Evolutionary conservation across 768 basidiomycete species (phyloP).

Genomic region (Lactarius pseudohatsudake): DNA sequence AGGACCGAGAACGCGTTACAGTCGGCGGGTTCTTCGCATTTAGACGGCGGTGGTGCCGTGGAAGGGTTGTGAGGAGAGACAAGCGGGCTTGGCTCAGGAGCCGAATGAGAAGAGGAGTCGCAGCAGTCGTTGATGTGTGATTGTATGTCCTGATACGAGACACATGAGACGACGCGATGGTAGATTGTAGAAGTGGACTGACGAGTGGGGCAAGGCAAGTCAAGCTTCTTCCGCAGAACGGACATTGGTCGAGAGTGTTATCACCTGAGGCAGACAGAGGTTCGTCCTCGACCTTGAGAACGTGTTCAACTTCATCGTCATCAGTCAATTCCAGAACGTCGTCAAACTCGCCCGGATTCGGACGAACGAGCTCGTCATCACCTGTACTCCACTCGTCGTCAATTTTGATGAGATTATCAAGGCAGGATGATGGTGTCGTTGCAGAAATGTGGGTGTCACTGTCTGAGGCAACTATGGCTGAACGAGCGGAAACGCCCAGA

Average conservation of each 20-base stretch:
- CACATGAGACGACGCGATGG: constrained; percentile 16
- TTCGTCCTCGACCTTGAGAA: constrained; percentile 32
- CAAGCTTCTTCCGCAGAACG: constrained; percentile 36
- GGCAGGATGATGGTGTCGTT: background rate
- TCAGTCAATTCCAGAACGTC: constrained; percentile 25
- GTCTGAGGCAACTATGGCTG: background rate
- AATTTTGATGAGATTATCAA: constrained; percentile 20
- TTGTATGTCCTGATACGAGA: constrained; percentile 44
- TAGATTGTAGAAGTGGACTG: constrained; percentile 23
- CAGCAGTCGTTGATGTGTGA: constrained; percentile 60
- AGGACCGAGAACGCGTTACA: constrained; percentile 72
- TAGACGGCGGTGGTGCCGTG: constrained; percentile 23
- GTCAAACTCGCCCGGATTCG: constrained; percentile 35
- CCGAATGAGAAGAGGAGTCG: constrained; percentile 35
- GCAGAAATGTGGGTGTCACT: background rate
- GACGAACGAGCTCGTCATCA: constrained; percentile 60
- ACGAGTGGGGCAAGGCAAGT: constrained; percentile 35
- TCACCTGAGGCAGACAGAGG: background rate
- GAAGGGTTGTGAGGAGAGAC: constrained; percentile 28
- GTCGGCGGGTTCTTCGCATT: constrained; percentile 20
- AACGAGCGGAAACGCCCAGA: background rate
- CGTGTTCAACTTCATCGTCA: constrained; percentile 35
- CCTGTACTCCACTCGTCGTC: constrained; percentile 67
- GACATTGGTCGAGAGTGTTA: constrained; percentile 31
- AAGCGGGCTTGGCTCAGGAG: constrained; percentile 1